Percentiles rank a stretch among this genome's conserved stretches.
Evolutionary conservation across 225 moss, liverwort and hornwort species (phyloP).

Genomic region (Polytrichum commune): DNA sequence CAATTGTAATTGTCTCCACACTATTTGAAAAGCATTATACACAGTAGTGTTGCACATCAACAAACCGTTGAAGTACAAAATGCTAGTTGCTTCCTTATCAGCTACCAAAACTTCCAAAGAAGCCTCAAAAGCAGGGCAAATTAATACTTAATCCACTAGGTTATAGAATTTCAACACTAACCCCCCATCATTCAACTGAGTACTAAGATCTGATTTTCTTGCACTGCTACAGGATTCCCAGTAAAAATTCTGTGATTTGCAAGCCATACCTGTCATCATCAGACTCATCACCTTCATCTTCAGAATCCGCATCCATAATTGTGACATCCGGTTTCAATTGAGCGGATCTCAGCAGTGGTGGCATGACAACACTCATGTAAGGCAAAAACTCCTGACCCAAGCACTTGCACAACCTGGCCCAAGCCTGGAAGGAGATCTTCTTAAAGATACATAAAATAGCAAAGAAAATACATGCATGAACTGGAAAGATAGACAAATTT

Average conservation of each 20-base stretch:
- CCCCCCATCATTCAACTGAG: no score
- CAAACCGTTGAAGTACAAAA: no score
- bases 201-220: no score
- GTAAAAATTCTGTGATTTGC: neutral
- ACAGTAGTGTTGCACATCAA: no score
- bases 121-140: no score
- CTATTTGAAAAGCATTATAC: conserved; percentile 26
- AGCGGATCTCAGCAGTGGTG: conserved; percentile 91
- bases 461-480: no score
- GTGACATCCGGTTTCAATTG: conserved; percentile 98
- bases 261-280: conserved; percentile 83
- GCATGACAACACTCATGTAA: conserved; percentile 99
- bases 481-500: no score
- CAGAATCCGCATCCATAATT: conserved; percentile 94
- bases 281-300: conserved; percentile 91
- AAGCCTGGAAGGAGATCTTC: conserved; percentile 54
- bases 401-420: conserved; percentile 99
- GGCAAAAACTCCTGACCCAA: conserved; percentile 97
- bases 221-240: no score
- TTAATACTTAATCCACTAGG: no score
- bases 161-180: no score
- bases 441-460: neutral
- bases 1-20: conserved; percentile 97
- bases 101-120: no score
- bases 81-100: no score